Evolutionary conservation across 2,329 filamentous ascomycete species (phyloP).

Genomic region (Didymella sp.): DNA sequence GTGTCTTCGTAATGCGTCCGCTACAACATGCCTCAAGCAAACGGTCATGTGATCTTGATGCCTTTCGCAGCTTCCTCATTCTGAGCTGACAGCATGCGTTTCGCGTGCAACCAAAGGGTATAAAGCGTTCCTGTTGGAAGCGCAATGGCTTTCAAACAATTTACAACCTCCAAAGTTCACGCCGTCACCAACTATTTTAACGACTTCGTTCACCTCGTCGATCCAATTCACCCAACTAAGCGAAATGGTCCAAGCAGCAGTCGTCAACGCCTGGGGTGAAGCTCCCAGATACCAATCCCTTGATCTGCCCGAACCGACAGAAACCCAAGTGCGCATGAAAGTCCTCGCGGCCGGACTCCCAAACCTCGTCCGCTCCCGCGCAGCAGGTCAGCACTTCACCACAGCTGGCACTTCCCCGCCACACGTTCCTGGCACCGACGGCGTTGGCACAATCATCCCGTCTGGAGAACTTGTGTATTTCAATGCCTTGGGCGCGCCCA

Average conservation of each 20-base stretch:
- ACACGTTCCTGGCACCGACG: constrained; percentile 62
- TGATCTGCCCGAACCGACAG: constrained; percentile 49
- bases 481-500: constrained; percentile 46
- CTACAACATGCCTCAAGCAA: not conserved
- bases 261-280: constrained; percentile 52
- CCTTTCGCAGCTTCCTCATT: not conserved
- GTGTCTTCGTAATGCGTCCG: not conserved
- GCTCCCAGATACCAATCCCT: constrained; percentile 43
- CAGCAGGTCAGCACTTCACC: constrained; percentile 63
- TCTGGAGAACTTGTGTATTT: constrained; percentile 62
- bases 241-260: constrained; percentile 49
- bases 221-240: not conserved
- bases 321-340: constrained; percentile 57
- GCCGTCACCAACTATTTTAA: too few species aligned
- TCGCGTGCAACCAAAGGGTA: not conserved
- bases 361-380: constrained; percentile 61
- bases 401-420: constrained; percentile 57
- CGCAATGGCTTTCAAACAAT: too few species aligned
- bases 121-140: not conserved
- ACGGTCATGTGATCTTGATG: not conserved
- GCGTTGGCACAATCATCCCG: constrained; percentile 56
- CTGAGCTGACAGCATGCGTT: not conserved
- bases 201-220: too few species aligned
- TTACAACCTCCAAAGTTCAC: too few species aligned
- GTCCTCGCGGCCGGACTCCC: constrained; percentile 62